Conservation (phyloP, 2,329 filamentous ascomycete species). For the Alternaria infectoria region DNA sequence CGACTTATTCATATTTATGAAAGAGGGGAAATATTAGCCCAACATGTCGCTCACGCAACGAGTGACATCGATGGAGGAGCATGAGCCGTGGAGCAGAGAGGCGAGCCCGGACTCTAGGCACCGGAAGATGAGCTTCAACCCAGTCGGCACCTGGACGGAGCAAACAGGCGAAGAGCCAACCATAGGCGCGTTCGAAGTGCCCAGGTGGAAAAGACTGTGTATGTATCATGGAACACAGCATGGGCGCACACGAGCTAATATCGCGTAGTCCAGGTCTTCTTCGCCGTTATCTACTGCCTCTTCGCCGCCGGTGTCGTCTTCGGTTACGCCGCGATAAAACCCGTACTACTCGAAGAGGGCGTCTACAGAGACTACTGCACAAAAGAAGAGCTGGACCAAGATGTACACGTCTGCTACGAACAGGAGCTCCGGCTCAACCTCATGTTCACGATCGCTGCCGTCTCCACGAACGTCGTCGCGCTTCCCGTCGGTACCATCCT, state of each 20-base stretch:
- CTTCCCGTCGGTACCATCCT: conserved; percentile 85
- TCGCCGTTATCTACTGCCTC: conserved; percentile 75
- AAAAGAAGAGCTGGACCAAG: conserved; percentile 41
- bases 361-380: conserved; percentile 48
- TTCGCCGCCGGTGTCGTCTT: conserved; percentile 68
- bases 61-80: conserved; percentile 50
- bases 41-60: conserved; percentile 50
- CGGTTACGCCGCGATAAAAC: conserved; percentile 51
- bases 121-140: conserved; percentile 58
- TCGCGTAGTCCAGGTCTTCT: conserved; percentile 68
- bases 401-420: conserved; percentile 46
- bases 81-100: conserved; percentile 49
- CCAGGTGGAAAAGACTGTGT: conserved; percentile 60
- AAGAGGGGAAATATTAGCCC: conserved; percentile 2
- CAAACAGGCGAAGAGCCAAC: conserved; percentile 48
- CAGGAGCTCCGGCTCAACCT: conserved; percentile 69
- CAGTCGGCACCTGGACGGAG: conserved; percentile 55
- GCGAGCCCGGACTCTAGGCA: conserved; percentile 47
- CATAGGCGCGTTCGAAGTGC: conserved; percentile 61
- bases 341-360: conserved; percentile 45
- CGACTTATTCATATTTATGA: background rate
- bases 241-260: conserved; percentile 17
- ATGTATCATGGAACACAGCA: conserved; percentile 30
- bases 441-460: conserved; percentile 91
- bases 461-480: conserved; percentile 85